Base-by-base conservation (phyloP, 2,329 filamentous ascomycete species). In the Ophiosphaerella herpotricha region DNA sequence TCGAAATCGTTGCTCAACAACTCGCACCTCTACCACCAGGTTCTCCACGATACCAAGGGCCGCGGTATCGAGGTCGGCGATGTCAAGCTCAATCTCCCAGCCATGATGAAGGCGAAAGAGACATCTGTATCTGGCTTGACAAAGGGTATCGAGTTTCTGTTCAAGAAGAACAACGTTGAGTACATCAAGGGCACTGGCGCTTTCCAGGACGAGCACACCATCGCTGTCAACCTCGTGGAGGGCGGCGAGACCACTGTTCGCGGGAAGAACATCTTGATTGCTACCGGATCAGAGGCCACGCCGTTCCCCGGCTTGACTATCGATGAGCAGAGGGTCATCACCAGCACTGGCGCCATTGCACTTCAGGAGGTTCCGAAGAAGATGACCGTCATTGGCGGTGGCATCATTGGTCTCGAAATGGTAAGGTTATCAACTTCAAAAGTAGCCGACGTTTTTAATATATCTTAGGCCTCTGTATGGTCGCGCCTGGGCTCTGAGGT, bases 1-100 rank as follows among this genome's bases (percentile, higher is more conserved):
- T 99, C 94, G 61, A 99, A 99, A 80, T 97, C 94, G 57, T 90
- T 99, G 65, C 90, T 99, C 76, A 99, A 97, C 87, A 97, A 97
- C 84, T 97, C 94, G 67, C 91, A 97, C 77, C 85, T 97, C 54
- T 97, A 97, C 83, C 93, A 97, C 82, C 89, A 92, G 79, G 89
- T 97, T 72, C 85, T 95, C 55, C 93, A 99, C 81, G 94, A 99
- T 81, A 93, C 91, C 62, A 96, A 97, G 81, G 86, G 89, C 78
- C 91, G 94, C 75, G 94, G 94, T 74, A 99, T 99, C 75, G 93
- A 97, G 73, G 94, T 99, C 66, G 88, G 89, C 72, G 91, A 96
- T 79, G 93, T 99, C 71, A 95, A 96, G 78, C 87, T 99, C 73
- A 97, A 99, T 82, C 84, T 99, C 39, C 78, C 81, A 68, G 87